Evolutionary conservation across 345 rosid genomes (phyloP).

Genomic region (Gossypium turneri): DNA sequence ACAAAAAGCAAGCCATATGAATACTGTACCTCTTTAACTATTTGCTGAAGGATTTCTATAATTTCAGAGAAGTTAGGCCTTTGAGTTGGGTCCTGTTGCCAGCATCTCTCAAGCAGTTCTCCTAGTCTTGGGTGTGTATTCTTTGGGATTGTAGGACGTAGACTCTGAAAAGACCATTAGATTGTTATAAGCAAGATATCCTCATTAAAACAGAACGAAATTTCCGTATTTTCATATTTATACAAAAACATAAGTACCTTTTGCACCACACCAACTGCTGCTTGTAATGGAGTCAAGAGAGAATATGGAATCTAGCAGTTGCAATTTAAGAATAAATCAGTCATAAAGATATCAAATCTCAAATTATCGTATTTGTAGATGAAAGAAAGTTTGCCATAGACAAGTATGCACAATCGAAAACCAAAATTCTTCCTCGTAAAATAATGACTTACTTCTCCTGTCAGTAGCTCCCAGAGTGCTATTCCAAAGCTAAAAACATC

Average conservation of each 20-base stretch:
- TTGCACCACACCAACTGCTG: slow-evolving; percentile 92
- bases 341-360: background rate
- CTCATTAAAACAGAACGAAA: background rate
- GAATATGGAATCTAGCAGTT: slow-evolving; percentile 73
- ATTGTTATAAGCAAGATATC: background rate
- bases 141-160: slow-evolving; percentile 83
- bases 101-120: slow-evolving; percentile 84
- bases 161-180: slow-evolving; percentile 34
- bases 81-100: slow-evolving; percentile 76
- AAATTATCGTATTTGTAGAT: background rate
- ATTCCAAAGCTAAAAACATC: slow-evolving; percentile 91
- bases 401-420: slow-evolving; percentile 13
- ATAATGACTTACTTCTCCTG: slow-evolving; percentile 71
- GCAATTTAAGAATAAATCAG: slow-evolving; percentile 10
- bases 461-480: slow-evolving; percentile 89
- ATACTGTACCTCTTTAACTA: slow-evolving; percentile 58
- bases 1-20: slow-evolving; percentile 6
- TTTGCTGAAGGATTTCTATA: slow-evolving; percentile 53
- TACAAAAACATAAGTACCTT: slow-evolving; percentile 41
- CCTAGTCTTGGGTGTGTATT: slow-evolving; percentile 61
- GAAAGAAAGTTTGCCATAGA: background rate
- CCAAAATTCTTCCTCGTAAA: background rate
- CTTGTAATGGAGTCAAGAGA: slow-evolving; percentile 76
- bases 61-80: slow-evolving; percentile 79
- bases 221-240: slow-evolving; percentile 10